Base-by-base conservation (phyloP, 768 basidiomycete species). In the Nevesoporus exiguus region DNA sequence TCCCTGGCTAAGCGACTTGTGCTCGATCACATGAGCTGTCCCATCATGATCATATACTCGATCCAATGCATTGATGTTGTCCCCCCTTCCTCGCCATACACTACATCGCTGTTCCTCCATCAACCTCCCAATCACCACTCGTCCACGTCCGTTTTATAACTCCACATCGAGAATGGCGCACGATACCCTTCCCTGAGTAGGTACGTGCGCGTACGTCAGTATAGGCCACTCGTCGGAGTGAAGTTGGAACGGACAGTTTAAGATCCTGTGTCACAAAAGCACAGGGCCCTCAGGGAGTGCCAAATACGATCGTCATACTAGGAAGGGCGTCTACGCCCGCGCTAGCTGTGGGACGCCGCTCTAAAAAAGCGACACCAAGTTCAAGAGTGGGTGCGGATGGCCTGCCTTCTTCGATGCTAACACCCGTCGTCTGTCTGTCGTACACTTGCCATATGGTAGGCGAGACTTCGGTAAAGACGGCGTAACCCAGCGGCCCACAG, bases 391-490 rank as follows among this genome's bases (percentile, higher is more conserved):
- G 8, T 96, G 92, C 64, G 94, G 94, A 22, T 98, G 94, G 94
- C 94, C 95, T n/a, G 92, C 94, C 1, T 98, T 97, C 79, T 98
- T 88, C 67, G 94, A 96, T 66, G 89, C 90, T 88, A 57, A 52
- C 73, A 61, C 9, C 22, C 21, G 53, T 40, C 33, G 27, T 9
- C n/a, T n/a, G 7, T 31, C 14, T 7, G 27, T 21, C 33, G 10
- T 47, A 22, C 7, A 22, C 19, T 39, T n/a, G 47, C 48, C 10
- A 40, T n/a, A n/a, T n/a, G n/a, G n/a, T n/a, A n/a, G n/a, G n/a
- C n/a, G 31, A 31, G 31, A 31, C 33, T 34, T 34, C 66, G 4
- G 66, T 58, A 49, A 65, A 69, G 41, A 67, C 61, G 49, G 65
- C 63, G 22, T 61, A 70, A 21, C 53, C 66, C 5, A 69, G 37